Percentiles rank a stretch among this genome's conserved stretches.
phyloP scores from a whole-genome alignment of 129 eudicot genomes.

The Helianthus annuus region DNA sequence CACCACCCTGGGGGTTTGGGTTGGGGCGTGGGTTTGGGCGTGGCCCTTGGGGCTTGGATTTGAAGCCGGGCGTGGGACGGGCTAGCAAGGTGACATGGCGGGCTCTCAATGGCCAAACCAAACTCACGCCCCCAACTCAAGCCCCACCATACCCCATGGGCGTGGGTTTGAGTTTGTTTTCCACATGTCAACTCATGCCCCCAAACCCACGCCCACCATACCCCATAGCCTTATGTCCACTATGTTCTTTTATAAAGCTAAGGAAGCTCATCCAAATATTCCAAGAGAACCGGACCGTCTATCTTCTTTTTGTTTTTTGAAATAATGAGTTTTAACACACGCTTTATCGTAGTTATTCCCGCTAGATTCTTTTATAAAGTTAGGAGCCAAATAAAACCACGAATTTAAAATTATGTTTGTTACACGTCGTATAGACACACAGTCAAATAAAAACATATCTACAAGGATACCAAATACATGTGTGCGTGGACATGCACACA shows the following conservation, averaged over 20 bases:
- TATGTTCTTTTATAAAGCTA: constrained; percentile 7
- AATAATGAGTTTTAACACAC: background rate
- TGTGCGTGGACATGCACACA: background rate
- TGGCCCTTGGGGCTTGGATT: too few relatives aligned
- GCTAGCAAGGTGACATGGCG: too few relatives aligned
- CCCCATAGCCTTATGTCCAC: background rate
- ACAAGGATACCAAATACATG: background rate
- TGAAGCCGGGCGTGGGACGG: too few relatives aligned
- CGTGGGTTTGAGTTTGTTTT: too few relatives aligned
- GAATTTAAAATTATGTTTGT: background rate
- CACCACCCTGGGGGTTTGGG: too few relatives aligned
- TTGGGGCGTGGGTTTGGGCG: too few relatives aligned
- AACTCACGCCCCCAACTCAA: too few relatives aligned
- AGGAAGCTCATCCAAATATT: too few relatives aligned
- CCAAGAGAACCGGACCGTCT: background rate
- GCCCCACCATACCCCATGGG: too few relatives aligned
- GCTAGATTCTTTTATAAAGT: background rate
- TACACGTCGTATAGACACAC: background rate
- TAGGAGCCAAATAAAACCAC: background rate
- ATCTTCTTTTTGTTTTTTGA: background rate
- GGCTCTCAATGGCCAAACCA: too few relatives aligned
- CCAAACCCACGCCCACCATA: too few relatives aligned
- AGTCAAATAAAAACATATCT: background rate
- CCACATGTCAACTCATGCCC: too few relatives aligned
- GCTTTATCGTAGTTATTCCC: background rate